phyloP scores from a whole-genome alignment of 1,284 basidiomycete species.

The Golubevia pallescens region DNA sequence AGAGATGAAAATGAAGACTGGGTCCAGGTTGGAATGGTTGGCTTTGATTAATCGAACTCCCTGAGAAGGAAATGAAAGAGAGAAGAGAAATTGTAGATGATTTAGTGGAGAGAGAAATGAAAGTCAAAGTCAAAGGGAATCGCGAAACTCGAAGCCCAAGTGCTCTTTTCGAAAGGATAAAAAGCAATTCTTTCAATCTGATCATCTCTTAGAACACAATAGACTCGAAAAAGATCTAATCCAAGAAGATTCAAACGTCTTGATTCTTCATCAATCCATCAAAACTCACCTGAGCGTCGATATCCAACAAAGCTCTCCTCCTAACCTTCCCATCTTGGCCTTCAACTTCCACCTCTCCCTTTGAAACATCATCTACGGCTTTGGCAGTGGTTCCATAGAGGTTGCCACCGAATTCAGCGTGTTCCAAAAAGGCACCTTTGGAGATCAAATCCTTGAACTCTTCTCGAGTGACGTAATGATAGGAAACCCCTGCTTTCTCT shows the following conservation, averaged over 20 bases:
- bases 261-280: not conserved
- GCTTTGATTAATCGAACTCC: slow-evolving; percentile 73
- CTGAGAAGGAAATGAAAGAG: slow-evolving; percentile 2
- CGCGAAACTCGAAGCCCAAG: too few relatives aligned
- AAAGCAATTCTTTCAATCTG: too few relatives aligned
- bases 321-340: slow-evolving; percentile 14
- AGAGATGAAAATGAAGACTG: slow-evolving; percentile 90
- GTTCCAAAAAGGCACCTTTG: slow-evolving; percentile 55
- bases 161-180: too few relatives aligned
- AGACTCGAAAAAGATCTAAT: too few relatives aligned
- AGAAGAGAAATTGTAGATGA: not conserved
- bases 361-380: slow-evolving; percentile 51
- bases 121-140: too few relatives aligned
- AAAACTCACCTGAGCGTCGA: slow-evolving; percentile 47
- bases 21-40: slow-evolving; percentile 74
- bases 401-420: slow-evolving; percentile 61
- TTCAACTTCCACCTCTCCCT: slow-evolving; percentile 12
- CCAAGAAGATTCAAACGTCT: too few relatives aligned
- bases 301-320: slow-evolving; percentile 56
- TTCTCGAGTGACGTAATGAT: slow-evolving; percentile 52
- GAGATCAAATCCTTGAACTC: slow-evolving; percentile 42
- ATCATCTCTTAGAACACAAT: too few relatives aligned
- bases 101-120: not conserved
- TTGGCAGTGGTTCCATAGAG: slow-evolving; percentile 56
- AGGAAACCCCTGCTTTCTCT: slow-evolving; percentile 49